Evolutionary conservation across 192 early-diverging fungal species (phyloP), one percentile per base, ranked within the genome.

Genomic region (Thoreauomyces humboldtii): DNA sequence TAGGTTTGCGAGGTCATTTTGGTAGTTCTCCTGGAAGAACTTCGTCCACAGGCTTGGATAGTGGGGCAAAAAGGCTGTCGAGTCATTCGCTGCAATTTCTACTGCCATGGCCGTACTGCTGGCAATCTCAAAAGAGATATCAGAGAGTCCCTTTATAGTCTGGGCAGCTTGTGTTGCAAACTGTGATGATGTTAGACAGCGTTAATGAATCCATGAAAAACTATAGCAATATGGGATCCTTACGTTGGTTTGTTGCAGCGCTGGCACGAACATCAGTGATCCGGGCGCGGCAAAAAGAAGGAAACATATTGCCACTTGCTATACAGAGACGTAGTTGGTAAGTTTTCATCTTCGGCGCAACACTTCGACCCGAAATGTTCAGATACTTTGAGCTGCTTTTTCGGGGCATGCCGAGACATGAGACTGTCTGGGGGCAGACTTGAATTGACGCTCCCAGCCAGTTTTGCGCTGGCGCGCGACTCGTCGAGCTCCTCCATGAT

Each of bases 401-500:
- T 63, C 24, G 61, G 44, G 28, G n/a, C 46, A 52, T 50, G 48
- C 7, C 61, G 46, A 2, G 31, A 17, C 61, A 63, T 63, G n/a
- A 51, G 47, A 15, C 24, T 22, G 14, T 63, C 48, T 15, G 47
- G 34, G 11, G 61, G 61, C 15, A 63, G 35, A 4, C 47, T 33
- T 14, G 19, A 52, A 15, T 24, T 33, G 11, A 34, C 45, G 17
- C 34, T 33, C 12, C 2, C 21, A 9, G 61, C 32, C 28, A 38
- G 19, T 12, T 51, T 52, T 22, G 46, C 48, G 14, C 22, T 52
- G 7, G 48, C 5, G 0, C 35, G 17, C 11, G 45, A 25, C 31
- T 34, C 61, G 14, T 63, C 65, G 11, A 67, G 31, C 28, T 67
- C 65, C 21, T 67, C 65, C 43, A 67, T 46, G 2, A 67, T 48